Percentiles rank a stretch among this genome's conserved stretches.
phyloP scores from a whole-genome alignment of 2,329 filamentous ascomycete species.

The Botrytis galanthina region DNA sequence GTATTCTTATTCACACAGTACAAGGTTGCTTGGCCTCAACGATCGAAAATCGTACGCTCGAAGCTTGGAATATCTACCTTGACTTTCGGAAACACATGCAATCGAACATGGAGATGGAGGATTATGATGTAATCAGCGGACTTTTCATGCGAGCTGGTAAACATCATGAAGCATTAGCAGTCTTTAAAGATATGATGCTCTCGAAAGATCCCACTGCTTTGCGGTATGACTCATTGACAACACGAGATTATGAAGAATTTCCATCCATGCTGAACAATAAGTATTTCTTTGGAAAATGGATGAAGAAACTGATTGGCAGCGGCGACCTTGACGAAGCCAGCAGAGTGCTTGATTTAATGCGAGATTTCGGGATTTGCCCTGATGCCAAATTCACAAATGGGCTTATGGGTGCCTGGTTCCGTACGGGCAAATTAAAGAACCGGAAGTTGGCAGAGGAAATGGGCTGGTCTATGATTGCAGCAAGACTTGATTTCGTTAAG shows the following conservation, averaged over 20 bases:
- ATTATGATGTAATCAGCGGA: slow-evolving; percentile 74
- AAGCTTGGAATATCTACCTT: slow-evolving; percentile 67
- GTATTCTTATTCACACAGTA: slow-evolving; percentile 67
- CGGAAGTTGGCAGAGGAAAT: slow-evolving; percentile 63
- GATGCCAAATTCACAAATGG: slow-evolving; percentile 78
- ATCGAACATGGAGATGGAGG: slow-evolving; percentile 61
- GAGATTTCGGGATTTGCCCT: slow-evolving; percentile 62
- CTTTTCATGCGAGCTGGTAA: slow-evolving; percentile 67
- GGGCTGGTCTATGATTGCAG: slow-evolving; percentile 74
- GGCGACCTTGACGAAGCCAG: slow-evolving; percentile 69
- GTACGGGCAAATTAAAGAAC: slow-evolving; percentile 55
- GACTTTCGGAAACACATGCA: slow-evolving; percentile 61
- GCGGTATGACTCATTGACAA: slow-evolving; percentile 29
- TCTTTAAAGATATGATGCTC: slow-evolving; percentile 86
- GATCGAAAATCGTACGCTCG: slow-evolving; percentile 48
- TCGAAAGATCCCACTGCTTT: slow-evolving; percentile 24
- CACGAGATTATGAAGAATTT: slow-evolving; percentile 35
- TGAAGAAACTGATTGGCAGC: slow-evolving; percentile 76
- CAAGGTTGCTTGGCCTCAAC: slow-evolving; percentile 55
- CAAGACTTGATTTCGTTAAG: slow-evolving; percentile 63
- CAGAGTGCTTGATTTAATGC: slow-evolving; percentile 74
- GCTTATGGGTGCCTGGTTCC: slow-evolving; percentile 74
- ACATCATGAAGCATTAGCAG: slow-evolving; percentile 65
- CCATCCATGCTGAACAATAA: slow-evolving; percentile 61
- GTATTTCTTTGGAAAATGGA: slow-evolving; percentile 85